These are phyloP conservation scores for Stemphylium beticola DNA, from an alignment of 2,329 filamentous ascomycete species.

Conservation along the genomic window DNA sequence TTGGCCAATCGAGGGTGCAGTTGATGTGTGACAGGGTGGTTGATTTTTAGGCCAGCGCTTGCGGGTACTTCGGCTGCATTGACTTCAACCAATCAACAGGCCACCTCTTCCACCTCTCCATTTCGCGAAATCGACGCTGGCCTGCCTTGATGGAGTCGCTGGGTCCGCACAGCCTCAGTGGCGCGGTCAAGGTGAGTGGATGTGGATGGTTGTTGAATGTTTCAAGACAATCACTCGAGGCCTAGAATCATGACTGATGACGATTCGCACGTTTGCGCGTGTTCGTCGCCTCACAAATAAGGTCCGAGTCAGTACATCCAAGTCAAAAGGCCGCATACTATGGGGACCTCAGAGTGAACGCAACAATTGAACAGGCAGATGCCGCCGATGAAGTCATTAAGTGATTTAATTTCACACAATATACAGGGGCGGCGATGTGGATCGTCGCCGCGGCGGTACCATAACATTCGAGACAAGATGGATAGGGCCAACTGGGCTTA, in stretches of 20 bases:
- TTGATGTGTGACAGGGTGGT: slow-evolving; percentile 36
- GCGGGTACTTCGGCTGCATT: slow-evolving; percentile 14
- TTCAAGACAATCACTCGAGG: background rate
- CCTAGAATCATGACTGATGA: background rate
- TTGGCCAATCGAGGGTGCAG: slow-evolving; percentile 38
- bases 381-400: background rate
- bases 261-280: background rate
- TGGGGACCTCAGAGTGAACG: too few species aligned
- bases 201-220: background rate
- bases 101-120: slow-evolving; percentile 18
- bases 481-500: slow-evolving; percentile 15
- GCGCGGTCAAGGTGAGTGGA: slow-evolving; percentile 5
- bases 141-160: slow-evolving; percentile 13
- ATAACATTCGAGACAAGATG: slow-evolving; percentile 11
- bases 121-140: slow-evolving; percentile 8
- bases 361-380: background rate
- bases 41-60: slow-evolving; percentile 40
- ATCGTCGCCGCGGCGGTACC: slow-evolving; percentile 19
- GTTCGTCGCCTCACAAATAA: too few species aligned
- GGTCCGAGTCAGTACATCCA: too few species aligned
- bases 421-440: slow-evolving; percentile 23
- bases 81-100: slow-evolving; percentile 32
- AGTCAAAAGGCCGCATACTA: background rate
- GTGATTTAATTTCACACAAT: slow-evolving; percentile 14
- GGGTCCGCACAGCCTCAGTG: slow-evolving; percentile 21